phyloP scores from a whole-genome alignment of 345 rosid genomes.

The Streptanthus diversifolius region DNA sequence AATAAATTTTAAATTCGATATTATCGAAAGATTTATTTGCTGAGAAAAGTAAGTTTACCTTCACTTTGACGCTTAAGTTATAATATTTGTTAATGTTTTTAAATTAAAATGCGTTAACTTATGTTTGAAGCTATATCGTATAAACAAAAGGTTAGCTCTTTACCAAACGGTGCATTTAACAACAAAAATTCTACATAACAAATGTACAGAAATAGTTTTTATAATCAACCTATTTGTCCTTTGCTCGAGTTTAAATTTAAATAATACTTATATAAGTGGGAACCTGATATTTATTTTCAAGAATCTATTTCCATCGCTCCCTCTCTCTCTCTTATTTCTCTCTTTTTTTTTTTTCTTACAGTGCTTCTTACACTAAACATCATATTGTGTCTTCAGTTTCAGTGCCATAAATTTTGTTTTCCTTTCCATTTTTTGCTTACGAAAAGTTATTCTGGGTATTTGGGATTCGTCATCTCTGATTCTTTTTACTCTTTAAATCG shows the following conservation, averaged over 20 bases:
- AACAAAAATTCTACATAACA: conserved; percentile 27
- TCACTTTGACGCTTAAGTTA: conserved; percentile 1
- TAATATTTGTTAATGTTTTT: background rate
- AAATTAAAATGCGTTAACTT: conserved; percentile 7
- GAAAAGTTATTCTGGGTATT: conserved; percentile 27
- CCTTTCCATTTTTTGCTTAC: conserved; percentile 2
- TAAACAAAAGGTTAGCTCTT: conserved; percentile 25
- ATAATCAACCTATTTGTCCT: conserved; percentile 23
- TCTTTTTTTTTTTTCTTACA: conserved; percentile 11
- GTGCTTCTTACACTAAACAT: conserved; percentile 24
- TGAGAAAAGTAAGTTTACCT: conserved; percentile 16
- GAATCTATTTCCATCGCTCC: background rate
- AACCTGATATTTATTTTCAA: conserved; percentile 10
- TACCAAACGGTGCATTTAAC: conserved; percentile 31
- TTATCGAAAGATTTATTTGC: background rate
- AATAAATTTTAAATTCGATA: background rate
- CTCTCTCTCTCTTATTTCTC: background rate
- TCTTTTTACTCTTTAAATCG: background rate
- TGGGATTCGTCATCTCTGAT: conserved; percentile 21
- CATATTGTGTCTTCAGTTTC: conserved; percentile 34
- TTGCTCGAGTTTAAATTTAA: conserved; percentile 35
- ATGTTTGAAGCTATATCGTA: conserved; percentile 30
- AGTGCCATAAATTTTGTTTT: conserved; percentile 31
- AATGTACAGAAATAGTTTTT: background rate
- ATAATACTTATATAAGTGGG: conserved; percentile 24